Evolutionary conservation across 768 basidiomycete genomes (phyloP).

Genomic region (Suillus subaureus): DNA sequence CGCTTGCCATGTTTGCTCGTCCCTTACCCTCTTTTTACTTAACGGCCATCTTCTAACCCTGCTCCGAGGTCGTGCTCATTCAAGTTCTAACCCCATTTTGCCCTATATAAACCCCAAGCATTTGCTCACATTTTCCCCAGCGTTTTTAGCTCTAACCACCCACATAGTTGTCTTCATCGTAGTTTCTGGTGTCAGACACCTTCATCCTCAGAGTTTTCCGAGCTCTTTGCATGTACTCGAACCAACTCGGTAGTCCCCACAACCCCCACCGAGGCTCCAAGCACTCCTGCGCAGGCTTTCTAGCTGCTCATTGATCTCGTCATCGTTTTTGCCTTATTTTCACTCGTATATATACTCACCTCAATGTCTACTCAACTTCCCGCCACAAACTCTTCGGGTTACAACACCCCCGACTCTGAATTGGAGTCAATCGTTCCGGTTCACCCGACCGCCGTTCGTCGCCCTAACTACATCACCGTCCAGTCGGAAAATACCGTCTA

Average conservation of each 20-base stretch:
- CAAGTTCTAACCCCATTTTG: slow-evolving; percentile 21
- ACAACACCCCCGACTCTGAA: slow-evolving; percentile 71
- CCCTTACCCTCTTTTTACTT: slow-evolving; percentile 23
- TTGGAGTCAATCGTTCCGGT: slow-evolving; percentile 69
- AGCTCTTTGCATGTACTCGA: slow-evolving; percentile 88
- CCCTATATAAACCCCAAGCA: slow-evolving; percentile 27
- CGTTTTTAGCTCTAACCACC: neutral
- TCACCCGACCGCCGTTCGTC: slow-evolving; percentile 86
- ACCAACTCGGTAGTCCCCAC: slow-evolving; percentile 88
- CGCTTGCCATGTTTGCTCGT: neutral
- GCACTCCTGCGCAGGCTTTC: slow-evolving; percentile 74
- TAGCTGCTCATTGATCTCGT: slow-evolving; percentile 47
- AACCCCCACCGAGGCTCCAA: slow-evolving; percentile 87
- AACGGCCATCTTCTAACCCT: slow-evolving; percentile 14
- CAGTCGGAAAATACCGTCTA: slow-evolving; percentile 82
- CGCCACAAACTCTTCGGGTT: slow-evolving; percentile 58
- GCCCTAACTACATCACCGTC: slow-evolving; percentile 74
- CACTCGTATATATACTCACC: slow-evolving; percentile 23
- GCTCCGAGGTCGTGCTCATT: slow-evolving; percentile 7
- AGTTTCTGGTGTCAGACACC: slow-evolving; percentile 18
- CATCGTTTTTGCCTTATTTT: slow-evolving; percentile 30
- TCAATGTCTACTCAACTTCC: slow-evolving; percentile 53
- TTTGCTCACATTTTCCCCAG: neutral
- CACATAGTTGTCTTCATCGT: slow-evolving; percentile 3
- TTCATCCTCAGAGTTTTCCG: slow-evolving; percentile 31